Base-by-base conservation (phyloP, 2,329 filamentous ascomycete species). In the Sordariomycetes sp. region DNA sequence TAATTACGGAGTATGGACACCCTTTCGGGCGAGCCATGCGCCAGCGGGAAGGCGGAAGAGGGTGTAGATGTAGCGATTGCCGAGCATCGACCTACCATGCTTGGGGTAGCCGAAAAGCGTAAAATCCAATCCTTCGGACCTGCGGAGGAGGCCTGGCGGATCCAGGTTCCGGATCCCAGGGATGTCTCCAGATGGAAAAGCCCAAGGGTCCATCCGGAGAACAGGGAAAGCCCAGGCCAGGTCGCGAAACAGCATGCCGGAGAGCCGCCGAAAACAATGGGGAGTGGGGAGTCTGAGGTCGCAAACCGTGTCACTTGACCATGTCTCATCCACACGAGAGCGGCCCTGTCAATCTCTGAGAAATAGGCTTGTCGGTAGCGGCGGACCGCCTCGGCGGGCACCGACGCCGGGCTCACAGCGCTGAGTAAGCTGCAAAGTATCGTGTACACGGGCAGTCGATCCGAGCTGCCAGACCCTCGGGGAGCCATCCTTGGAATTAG, bases 351-450 rank as follows among this genome's bases (percentile, higher is more conserved):
- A 59, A 55, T 59, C 57, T 58, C 48, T 37, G 34, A 22, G 46
- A 59, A 54, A 59, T 55, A 59, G 57, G 50, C 57, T 48, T 52
- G 24, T 59, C 57, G 57, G 57, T 59, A 53, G n/a, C 32, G 34
- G 46, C 57, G 57, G 57, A 32, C 57, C 57, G 57, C 18, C 18
- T 55, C 53, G 50, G 57, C 57, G 57, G 34, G 11, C 11, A 50
- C n/a, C 46, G 6, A 20, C 7, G 6, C 46, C 14, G 20, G 20
- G 18, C 20, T 50, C n/a, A 11, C 8, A 12, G 46, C 12, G 46
- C 46, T 50, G n/a, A 50, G 46, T 50, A 22, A 50, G n/a, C 46
- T 12, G 22, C 8, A 22, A 50, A 22, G 46, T 50, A 50, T 24
- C 46, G 46, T 50, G 20, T 22, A 50, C 46, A 50, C 46, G 46